These are phyloP conservation scores for Trichoderma brevicompactum DNA, from an alignment of 2,329 filamentous ascomycete genomes.

Conservation along the genomic window DNA sequence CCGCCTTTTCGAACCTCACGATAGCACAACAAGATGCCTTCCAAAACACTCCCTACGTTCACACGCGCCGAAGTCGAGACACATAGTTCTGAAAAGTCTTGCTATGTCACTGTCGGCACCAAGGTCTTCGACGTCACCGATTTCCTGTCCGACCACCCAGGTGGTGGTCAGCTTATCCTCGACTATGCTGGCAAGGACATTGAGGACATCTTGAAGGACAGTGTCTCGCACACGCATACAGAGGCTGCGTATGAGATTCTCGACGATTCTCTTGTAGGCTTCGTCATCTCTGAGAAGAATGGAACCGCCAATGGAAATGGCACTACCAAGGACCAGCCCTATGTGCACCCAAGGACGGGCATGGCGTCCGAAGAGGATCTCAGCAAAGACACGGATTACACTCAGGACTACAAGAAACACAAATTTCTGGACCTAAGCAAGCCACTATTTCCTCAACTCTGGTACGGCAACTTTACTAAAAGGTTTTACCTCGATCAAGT, in stretches of 20 bases:
- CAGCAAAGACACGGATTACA: slow-evolving; percentile 78
- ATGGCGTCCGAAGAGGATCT: slow-evolving; percentile 90
- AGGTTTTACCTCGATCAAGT: slow-evolving; percentile 98
- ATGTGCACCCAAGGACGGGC: slow-evolving; percentile 70
- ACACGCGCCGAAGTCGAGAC: slow-evolving; percentile 77
- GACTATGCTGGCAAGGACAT: slow-evolving; percentile 91
- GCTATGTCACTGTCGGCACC: slow-evolving; percentile 87
- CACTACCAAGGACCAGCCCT: slow-evolving; percentile 29
- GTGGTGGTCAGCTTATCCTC: slow-evolving; percentile 83
- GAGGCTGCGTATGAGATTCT: slow-evolving; percentile 96
- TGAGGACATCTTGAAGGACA: slow-evolving; percentile 78
- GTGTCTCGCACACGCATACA: slow-evolving; percentile 80
- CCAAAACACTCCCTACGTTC: slow-evolving; percentile 80
- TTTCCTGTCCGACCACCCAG: slow-evolving; percentile 88
- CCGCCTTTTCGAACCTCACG: slow-evolving; percentile 21
- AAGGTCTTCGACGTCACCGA: slow-evolving; percentile 96
- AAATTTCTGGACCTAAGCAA: slow-evolving; percentile 90
- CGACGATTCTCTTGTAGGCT: slow-evolving; percentile 83
- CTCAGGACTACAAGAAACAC: slow-evolving; percentile 80
- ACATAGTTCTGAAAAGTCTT: slow-evolving; percentile 80
- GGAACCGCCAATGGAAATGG: slow-evolving; percentile 44
- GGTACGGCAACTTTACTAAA: slow-evolving; percentile 85
- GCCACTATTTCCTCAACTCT: slow-evolving; percentile 86
- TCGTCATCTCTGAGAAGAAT: slow-evolving; percentile 66
- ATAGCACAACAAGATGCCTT: slow-evolving; percentile 64